Conservation (phyloP, 305 asterid species). For the Ajuga reptans region DNA sequence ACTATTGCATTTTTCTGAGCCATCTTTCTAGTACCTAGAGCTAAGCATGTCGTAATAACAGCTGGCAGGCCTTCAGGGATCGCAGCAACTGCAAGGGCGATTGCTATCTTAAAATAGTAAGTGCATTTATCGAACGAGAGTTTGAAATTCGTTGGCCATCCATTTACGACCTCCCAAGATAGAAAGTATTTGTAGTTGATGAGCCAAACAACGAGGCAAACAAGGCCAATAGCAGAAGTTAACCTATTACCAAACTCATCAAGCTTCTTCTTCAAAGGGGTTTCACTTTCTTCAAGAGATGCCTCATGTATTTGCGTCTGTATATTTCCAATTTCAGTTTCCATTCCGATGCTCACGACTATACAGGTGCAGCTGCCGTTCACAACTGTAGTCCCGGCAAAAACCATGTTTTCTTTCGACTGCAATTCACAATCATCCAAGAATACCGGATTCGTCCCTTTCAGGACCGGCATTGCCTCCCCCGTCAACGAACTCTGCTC, state of each 20-base stretch:
- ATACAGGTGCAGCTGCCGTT: slow-evolving; percentile 69
- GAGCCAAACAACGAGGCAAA: slow-evolving; percentile 68
- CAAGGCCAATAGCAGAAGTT: slow-evolving; percentile 63
- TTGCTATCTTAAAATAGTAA: slow-evolving; percentile 73
- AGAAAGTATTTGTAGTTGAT: slow-evolving; percentile 76
- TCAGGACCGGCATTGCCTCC: slow-evolving; percentile 76
- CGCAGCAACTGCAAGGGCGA: slow-evolving; percentile 92
- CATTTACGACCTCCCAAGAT: slow-evolving; percentile 56
- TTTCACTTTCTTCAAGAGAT: slow-evolving; percentile 59
- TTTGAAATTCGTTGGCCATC: slow-evolving; percentile 60
- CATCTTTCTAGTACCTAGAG: slow-evolving; percentile 91
- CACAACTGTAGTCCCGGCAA: slow-evolving; percentile 84
- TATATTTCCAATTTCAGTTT: slow-evolving; percentile 72
- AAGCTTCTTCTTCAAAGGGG: slow-evolving; percentile 80
- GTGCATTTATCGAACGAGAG: slow-evolving; percentile 85
- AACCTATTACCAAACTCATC: slow-evolving; percentile 80
- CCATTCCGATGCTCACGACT: slow-evolving; percentile 65
- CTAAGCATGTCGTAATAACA: slow-evolving; percentile 80
- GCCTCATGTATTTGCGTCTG: slow-evolving; percentile 88
- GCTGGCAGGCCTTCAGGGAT: slow-evolving; percentile 92
- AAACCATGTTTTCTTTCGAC: slow-evolving; percentile 76
- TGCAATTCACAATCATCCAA: slow-evolving; percentile 76
- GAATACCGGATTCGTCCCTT: slow-evolving; percentile 37
- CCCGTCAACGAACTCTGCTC: slow-evolving; percentile 90
- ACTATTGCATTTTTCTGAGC: slow-evolving; percentile 81